Conservation (phyloP, 352 stramenopile genomes). For the Pythium volutum region DNA sequence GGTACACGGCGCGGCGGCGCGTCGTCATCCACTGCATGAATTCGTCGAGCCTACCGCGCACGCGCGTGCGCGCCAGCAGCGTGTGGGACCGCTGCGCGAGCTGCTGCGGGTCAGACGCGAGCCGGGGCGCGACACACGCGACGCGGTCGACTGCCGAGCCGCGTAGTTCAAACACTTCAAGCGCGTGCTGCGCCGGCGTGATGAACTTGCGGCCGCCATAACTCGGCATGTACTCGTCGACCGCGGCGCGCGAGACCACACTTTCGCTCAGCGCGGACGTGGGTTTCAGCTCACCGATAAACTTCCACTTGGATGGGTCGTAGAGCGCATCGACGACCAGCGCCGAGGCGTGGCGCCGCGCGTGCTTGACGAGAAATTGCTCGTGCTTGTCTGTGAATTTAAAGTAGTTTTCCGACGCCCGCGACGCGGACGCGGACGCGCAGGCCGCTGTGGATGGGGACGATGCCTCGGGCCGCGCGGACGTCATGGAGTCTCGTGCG, state of each 20-base stretch:
- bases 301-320: slow-evolving; percentile 66
- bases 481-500: slow-evolving; percentile 5
- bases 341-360: slow-evolving; percentile 48
- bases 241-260: not conserved
- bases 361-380: slow-evolving; percentile 42
- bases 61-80: slow-evolving; percentile 52
- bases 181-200: slow-evolving; percentile 10
- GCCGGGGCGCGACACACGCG: slow-evolving; percentile 39
- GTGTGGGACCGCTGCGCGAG: slow-evolving; percentile 41
- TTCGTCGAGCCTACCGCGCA: slow-evolving; percentile 56
- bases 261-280: slow-evolving; percentile 10
- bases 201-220: not conserved
- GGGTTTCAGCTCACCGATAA: slow-evolving; percentile 20
- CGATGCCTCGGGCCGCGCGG: slow-evolving; percentile 1
- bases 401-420: slow-evolving; percentile 41
- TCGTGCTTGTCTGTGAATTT: slow-evolving; percentile 51
- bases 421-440: not conserved
- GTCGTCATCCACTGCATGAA: slow-evolving; percentile 62
- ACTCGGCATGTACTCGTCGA: not conserved
- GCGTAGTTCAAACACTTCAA: slow-evolving; percentile 60
- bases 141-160: slow-evolving; percentile 43
- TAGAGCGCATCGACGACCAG: slow-evolving; percentile 58
- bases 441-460: not conserved
- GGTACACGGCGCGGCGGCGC: slow-evolving; percentile 41
- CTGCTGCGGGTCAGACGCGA: slow-evolving; percentile 21